Conservation (phyloP, 495 filamentous ascomycete genomes). For the Clohesyomyces aquaticus region DNA sequence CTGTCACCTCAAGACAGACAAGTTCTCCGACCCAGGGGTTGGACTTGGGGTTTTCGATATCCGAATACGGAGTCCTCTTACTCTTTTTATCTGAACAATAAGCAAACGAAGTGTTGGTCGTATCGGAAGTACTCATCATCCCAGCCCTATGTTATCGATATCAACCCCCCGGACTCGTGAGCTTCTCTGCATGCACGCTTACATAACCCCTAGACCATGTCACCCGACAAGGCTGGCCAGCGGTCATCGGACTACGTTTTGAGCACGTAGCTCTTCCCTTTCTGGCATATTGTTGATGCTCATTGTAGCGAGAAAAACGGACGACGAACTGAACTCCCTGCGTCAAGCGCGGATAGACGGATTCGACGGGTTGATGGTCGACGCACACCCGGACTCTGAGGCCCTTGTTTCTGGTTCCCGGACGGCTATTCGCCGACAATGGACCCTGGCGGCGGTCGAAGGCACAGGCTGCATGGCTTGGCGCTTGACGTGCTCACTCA, state of each 20-base stretch:
- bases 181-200: neutral
- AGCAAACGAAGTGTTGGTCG: too few species aligned
- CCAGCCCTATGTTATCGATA: too few species aligned
- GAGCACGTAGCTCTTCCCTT: too few species aligned
- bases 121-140: too few species aligned
- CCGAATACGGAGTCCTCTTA: too few species aligned
- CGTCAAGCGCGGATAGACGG: neutral
- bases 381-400: neutral
- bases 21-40: too few species aligned
- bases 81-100: too few species aligned
- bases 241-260: neutral
- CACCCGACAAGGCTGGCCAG: neutral
- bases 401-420: conserved; percentile 19
- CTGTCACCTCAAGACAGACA: neutral
- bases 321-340: too few species aligned
- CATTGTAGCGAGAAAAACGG: too few species aligned
- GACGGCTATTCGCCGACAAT: conserved; percentile 8
- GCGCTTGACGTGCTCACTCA: neutral
- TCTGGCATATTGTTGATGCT: too few species aligned
- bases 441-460: neutral
- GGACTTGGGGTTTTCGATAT: too few species aligned
- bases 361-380: neutral
- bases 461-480: conserved; percentile 1
- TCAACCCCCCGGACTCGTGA: too few species aligned
- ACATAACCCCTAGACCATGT: neutral